Base-by-base conservation (phyloP, 2,329 filamentous ascomycete genomes). In the Talaromyces sp. region DNA sequence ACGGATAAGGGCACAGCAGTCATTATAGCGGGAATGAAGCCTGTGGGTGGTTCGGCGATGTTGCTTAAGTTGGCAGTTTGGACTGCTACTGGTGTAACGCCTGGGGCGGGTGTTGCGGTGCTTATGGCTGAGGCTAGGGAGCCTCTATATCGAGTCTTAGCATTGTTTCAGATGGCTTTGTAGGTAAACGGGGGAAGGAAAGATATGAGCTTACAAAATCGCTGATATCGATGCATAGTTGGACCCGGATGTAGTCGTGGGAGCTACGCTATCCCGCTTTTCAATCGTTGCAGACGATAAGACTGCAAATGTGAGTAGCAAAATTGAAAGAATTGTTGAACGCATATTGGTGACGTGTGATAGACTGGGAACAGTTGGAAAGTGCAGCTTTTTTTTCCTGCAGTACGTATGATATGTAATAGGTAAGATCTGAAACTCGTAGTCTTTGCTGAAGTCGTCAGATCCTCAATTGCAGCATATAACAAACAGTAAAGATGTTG, bases 1-100 rank as follows among this genome's bases (percentile, higher is more conserved):
- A 73, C 74, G 0, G 70, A 70, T 5, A 74, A 62, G 2, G 75
- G 75, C 2, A 77, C 70, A 2, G 70, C 72, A 1, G 74, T 72
- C 45, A 76, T 68, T 56, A 77, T 71, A 24, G 74, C 69, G 2
- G 66, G 67, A 62, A 77, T 69, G 45, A 77, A 67, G 0, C 72
- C 69, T 33, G 67, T 67, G 0, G 76, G 75, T 0, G 76, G 74
- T 10, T 73, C 69, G 6, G 72, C 71, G 57, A 76, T 71, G 65
- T 74, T 75, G 60, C 63, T 71, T n/a, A 76, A 70, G 65, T 75
- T 74, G 37, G 68, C 70, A 31, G 72, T 71, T 60, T 69, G 64
- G 43, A 68, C 70, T 37, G 68, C 68, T 9, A 68, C 43, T 0
- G 60, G 16, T 47, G 61, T 47, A 8, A 52, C 24, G 27, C 65